phyloP scores from a whole-genome alignment of 2,329 filamentous ascomycete species.

The Ceratocystis eucalypticola region DNA sequence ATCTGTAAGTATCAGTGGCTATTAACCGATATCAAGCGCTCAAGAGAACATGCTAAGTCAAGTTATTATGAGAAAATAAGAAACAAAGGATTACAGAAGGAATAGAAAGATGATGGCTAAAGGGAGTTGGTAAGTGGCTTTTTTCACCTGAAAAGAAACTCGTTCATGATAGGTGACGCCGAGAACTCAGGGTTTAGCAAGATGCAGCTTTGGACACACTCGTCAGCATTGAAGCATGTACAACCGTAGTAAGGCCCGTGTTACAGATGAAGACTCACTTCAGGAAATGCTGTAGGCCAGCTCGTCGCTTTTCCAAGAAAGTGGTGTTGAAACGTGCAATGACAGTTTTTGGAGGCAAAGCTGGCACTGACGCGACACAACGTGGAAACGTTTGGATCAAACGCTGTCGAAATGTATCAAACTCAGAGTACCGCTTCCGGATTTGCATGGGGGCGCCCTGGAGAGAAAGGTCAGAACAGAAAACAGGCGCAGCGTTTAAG shows the following conservation, averaged over 20 bases:
- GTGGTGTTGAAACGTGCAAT: slow-evolving; percentile 72
- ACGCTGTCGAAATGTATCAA: slow-evolving; percentile 64
- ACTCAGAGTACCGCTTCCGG: slow-evolving; percentile 77
- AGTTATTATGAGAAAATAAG: neutral
- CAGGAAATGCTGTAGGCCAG: slow-evolving; percentile 80
- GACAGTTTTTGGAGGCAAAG: slow-evolving; percentile 78
- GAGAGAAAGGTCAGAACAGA: slow-evolving; percentile 20
- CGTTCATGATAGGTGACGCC: slow-evolving; percentile 77
- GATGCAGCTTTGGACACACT: slow-evolving; percentile 51
- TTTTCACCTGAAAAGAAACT: slow-evolving; percentile 61
- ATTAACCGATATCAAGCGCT: neutral
- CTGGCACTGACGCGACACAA: slow-evolving; percentile 74
- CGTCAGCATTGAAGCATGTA: neutral
- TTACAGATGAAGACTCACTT: slow-evolving; percentile 46
- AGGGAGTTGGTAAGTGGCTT: neutral
- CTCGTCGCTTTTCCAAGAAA: slow-evolving; percentile 73
- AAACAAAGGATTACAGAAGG: neutral
- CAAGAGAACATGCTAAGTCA: neutral
- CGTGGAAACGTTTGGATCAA: slow-evolving; percentile 71
- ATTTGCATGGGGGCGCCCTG: slow-evolving; percentile 49
- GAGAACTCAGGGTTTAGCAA: slow-evolving; percentile 88
- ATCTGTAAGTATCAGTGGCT: neutral
- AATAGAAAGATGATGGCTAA: neutral
- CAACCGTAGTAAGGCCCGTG: too few relatives aligned
- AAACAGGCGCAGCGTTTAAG: too few relatives aligned